Percentiles rank a stretch among this genome's conserved stretches.
Evolutionary conservation across 169 alveolate genomes (phyloP).

Genomic region (Plasmodium malariae): DNA sequence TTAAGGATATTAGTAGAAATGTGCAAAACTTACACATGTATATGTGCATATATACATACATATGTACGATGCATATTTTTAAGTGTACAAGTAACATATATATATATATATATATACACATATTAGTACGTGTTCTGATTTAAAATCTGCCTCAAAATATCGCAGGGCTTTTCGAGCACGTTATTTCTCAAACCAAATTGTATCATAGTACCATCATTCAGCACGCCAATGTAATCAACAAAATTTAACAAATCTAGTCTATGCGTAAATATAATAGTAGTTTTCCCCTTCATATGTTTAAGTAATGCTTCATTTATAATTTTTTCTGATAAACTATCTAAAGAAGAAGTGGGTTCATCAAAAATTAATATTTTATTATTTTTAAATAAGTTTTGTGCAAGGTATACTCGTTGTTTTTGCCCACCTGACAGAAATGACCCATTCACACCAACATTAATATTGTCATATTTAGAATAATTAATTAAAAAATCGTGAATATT

Average conservation of each 20-base stretch:
- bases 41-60: too few relatives aligned
- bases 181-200: constrained; percentile 48
- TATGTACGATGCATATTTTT: too few relatives aligned
- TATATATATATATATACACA: neutral
- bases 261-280: constrained; percentile 61
- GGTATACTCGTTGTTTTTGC: constrained; percentile 79
- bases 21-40: too few relatives aligned
- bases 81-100: too few relatives aligned
- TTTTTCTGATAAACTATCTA: constrained; percentile 80
- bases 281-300: constrained; percentile 64
- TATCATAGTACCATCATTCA: constrained; percentile 47
- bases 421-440: constrained; percentile 93
- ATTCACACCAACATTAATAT: constrained; percentile 91
- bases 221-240: constrained; percentile 69
- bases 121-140: constrained; percentile 6
- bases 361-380: constrained; percentile 78
- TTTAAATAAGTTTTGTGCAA: constrained; percentile 79
- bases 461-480: constrained; percentile 86
- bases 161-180: constrained; percentile 47
- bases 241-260: constrained; percentile 37
- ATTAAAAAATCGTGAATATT: constrained; percentile 92
- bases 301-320: constrained; percentile 54
- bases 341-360: constrained; percentile 83
- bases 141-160: constrained; percentile 25
- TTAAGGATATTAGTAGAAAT: too few relatives aligned